A percentile compares a stretch with the other conserved stretches of the same genome.
Conservation (phyloP, 148 eudicot genomes). For the Fagopyrum homotropicum region DNA sequence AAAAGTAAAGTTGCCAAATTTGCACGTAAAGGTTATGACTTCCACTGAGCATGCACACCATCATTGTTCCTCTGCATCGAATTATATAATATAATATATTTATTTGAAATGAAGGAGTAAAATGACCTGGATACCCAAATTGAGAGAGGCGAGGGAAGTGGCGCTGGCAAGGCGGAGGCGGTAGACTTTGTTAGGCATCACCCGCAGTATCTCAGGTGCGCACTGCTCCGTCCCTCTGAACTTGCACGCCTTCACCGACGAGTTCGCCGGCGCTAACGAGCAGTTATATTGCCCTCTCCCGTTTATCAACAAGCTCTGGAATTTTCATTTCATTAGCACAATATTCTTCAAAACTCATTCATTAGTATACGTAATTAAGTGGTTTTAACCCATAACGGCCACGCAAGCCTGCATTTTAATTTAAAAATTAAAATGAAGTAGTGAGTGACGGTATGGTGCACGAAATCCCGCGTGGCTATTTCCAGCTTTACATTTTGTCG, state of each 20-base stretch:
- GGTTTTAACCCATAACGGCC: no score
- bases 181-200: conserved; percentile 68
- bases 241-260: conserved; percentile 35
- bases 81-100: no score
- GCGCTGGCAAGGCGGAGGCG: conserved; percentile 69
- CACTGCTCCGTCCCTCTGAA: conserved; percentile 56
- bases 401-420: no score
- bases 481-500: no score
- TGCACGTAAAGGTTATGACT: background rate
- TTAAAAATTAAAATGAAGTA: no score
- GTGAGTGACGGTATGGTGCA: no score
- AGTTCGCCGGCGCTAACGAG: conserved; percentile 50
- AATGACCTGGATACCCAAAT: conserved; percentile 60
- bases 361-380: background rate
- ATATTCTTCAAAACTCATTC: background rate
- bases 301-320: conserved; percentile 62
- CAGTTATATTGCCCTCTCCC: conserved; percentile 88
- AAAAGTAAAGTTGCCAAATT: background rate
- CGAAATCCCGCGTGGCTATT: no score
- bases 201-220: conserved; percentile 48
- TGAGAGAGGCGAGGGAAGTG: conserved; percentile 75
- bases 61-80: background rate
- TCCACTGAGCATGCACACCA: background rate
- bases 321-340: background rate
- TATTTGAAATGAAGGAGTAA: background rate